Evolutionary conservation across 2,329 filamentous ascomycete genomes (phyloP).

Genomic region (Monosporascus cannonballus): DNA sequence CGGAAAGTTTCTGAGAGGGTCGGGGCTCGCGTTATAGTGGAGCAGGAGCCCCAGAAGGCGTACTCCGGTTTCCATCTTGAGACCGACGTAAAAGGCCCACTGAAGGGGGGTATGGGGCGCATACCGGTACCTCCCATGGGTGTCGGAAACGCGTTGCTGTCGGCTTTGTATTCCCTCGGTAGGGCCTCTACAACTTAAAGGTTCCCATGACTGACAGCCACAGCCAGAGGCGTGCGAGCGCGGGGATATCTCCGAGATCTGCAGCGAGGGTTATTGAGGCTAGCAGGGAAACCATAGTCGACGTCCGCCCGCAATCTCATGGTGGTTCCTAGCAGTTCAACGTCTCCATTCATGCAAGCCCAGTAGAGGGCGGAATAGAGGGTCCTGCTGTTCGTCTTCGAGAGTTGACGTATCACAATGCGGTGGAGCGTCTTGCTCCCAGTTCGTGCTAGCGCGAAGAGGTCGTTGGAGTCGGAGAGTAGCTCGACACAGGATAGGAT

Average conservation of each 20-base stretch:
- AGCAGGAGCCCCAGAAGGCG: not conserved
- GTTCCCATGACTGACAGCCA: not conserved
- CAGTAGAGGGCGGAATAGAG: not conserved
- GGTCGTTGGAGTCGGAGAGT: not conserved
- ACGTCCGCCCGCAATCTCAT: not conserved
- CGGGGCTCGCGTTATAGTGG: not conserved
- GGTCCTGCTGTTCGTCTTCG: not conserved
- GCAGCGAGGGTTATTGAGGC: not conserved
- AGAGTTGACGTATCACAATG: not conserved
- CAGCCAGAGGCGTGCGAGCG: not conserved
- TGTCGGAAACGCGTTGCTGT: not conserved
- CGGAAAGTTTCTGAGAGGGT: not conserved
- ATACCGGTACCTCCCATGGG: not conserved
- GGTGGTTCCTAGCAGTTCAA: not conserved
- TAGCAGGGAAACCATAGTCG: not conserved
- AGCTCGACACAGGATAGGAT: not conserved
- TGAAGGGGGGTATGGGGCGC: not conserved
- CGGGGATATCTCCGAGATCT: not conserved
- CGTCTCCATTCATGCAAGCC: not conserved
- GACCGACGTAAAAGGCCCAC: not conserved
- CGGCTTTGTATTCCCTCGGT: not conserved
- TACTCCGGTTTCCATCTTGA: not conserved
- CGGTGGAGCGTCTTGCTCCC: not conserved
- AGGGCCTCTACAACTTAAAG: not conserved
- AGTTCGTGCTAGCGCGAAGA: not conserved